Conservation (phyloP, 1,284 basidiomycete genomes). For the Microbotryomycetes sp. region DNA sequence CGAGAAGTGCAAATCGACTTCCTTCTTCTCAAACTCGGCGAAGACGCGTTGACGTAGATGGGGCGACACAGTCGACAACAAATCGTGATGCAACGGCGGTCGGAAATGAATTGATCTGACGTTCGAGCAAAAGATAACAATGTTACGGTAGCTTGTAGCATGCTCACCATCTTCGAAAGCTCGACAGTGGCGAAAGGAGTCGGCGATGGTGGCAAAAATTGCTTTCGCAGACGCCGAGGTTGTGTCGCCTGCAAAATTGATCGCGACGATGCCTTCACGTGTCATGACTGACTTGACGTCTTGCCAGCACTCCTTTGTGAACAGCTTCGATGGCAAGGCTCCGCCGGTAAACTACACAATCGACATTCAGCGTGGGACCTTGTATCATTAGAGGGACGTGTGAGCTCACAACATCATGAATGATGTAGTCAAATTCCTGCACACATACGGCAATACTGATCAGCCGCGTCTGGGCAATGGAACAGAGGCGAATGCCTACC, state of each 20-base stretch:
- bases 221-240: constrained; percentile 57
- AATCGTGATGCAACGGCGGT: constrained; percentile 7
- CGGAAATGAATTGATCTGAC: constrained; percentile 1
- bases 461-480: constrained; percentile 36
- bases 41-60: constrained; percentile 15
- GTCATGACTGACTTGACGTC: constrained; percentile 58
- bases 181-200: constrained; percentile 64
- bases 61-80: constrained; percentile 4
- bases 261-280: constrained; percentile 65
- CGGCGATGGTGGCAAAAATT: constrained; percentile 59
- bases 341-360: constrained; percentile 65
- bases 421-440: constrained; percentile 60
- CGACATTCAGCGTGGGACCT: background rate
- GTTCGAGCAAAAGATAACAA: constrained; percentile 25
- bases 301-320: constrained; percentile 71
- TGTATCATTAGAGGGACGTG: background rate
- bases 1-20: constrained; percentile 16
- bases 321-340: constrained; percentile 69
- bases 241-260: constrained; percentile 67
- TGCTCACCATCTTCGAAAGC: constrained; percentile 61
- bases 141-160: constrained; percentile 15
- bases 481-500: constrained; percentile 34
- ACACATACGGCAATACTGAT: constrained; percentile 35
- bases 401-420: constrained; percentile 63
- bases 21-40: constrained; percentile 6